phyloP scores from a whole-genome alignment of 345 rosid genomes.

The Lumnitzera racemosa region DNA sequence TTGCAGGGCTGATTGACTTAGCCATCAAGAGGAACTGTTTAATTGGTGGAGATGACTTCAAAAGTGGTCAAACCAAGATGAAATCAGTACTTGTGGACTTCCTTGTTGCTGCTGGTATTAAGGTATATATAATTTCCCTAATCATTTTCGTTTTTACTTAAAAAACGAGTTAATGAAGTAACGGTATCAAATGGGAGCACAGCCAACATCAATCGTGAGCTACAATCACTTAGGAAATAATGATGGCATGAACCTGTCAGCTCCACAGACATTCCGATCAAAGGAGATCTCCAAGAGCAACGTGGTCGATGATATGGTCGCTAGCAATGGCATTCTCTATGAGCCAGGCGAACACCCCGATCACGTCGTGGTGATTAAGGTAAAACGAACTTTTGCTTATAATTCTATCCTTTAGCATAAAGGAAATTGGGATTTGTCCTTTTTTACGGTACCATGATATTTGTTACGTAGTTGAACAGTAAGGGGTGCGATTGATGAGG shows the following conservation, averaged over 20 bases:
- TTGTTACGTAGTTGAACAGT: too few species aligned
- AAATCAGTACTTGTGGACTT: slow-evolving; percentile 90
- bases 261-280: slow-evolving; percentile 94
- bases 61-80: slow-evolving; percentile 99
- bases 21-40: slow-evolving; percentile 73
- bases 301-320: slow-evolving; percentile 96
- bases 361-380: slow-evolving; percentile 99
- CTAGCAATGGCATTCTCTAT: slow-evolving; percentile 83
- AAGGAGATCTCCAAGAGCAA: slow-evolving; percentile 97
- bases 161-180: too few species aligned
- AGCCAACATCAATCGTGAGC: slow-evolving; percentile 98
- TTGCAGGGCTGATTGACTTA: slow-evolving; percentile 81
- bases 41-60: slow-evolving; percentile 98
- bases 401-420: too few species aligned
- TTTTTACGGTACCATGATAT: too few species aligned
- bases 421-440: too few species aligned
- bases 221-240: slow-evolving; percentile 97
- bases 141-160: background rate
- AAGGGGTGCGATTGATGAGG: too few species aligned
- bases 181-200: background rate
- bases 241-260: slow-evolving; percentile 96
- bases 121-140: slow-evolving; percentile 27
- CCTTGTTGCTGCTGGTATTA: slow-evolving; percentile 97
- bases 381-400: slow-evolving; percentile 5
- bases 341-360: slow-evolving; percentile 98